A percentile compares a stretch with the other conserved stretches of the same genome.
These are phyloP conservation scores for Pseudotulostoma volvatum DNA, from an alignment of 495 filamentous ascomycete species.

Conservation along the genomic window DNA sequence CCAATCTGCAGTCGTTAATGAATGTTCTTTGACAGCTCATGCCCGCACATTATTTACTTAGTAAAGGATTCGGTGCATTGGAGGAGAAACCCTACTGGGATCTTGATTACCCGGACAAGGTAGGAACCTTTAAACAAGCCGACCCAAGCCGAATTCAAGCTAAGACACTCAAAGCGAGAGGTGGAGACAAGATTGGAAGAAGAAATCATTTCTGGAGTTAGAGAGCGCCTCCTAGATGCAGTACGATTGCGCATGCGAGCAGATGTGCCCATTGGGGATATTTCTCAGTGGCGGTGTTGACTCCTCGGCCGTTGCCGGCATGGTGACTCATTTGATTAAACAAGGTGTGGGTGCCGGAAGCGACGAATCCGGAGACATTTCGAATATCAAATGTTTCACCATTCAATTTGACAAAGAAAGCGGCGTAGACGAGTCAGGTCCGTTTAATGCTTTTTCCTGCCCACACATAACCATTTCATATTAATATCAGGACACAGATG, in stretches of 20 bases:
- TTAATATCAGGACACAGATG: conserved; percentile 15
- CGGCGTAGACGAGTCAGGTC: conserved; percentile 32
- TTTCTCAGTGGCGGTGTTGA: conserved; percentile 39
- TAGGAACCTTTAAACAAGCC: too few relatives aligned
- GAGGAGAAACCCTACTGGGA: too few relatives aligned
- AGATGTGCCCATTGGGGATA: conserved; percentile 36
- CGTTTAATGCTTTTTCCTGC: too few relatives aligned
- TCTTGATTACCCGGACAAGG: too few relatives aligned
- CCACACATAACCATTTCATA: not conserved
- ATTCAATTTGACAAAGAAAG: conserved; percentile 30
- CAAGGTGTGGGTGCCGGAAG: conserved; percentile 22
- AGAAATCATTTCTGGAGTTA: too few relatives aligned
- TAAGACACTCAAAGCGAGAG: too few relatives aligned
- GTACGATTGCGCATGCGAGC: conserved; percentile 32
- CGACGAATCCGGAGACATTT: conserved; percentile 11
- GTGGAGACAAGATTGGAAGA: too few relatives aligned
- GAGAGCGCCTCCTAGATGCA: conserved; percentile 27
- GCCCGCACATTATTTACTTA: too few relatives aligned
- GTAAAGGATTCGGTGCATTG: too few relatives aligned
- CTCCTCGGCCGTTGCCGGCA: conserved; percentile 34
- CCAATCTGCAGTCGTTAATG: too few relatives aligned
- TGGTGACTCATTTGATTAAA: conserved; percentile 29
- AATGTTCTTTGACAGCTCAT: too few relatives aligned
- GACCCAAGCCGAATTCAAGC: too few relatives aligned
- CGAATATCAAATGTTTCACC: conserved; percentile 27